Base-by-base conservation (phyloP, 148 eudicot species). In the Rhododendron henanense region DNA sequence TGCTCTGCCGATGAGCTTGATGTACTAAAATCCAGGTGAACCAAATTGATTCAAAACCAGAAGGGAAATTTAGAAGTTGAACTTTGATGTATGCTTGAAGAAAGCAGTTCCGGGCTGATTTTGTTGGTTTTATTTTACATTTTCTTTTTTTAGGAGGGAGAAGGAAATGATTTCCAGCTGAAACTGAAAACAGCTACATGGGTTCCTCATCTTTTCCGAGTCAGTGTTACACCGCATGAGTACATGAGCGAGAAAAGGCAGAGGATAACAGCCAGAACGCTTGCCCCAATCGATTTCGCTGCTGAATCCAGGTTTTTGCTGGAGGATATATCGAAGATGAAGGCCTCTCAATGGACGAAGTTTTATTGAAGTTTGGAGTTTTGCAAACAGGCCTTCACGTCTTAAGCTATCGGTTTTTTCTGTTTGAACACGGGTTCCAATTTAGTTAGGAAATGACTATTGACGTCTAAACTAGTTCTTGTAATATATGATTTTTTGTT, bases 1-100 rank as follows among this genome's bases (percentile, higher is more conserved):
- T 97, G 98, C 90, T 86, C 98, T 81, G 98, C 99, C 35, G 96
- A 95, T 83, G 98, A 95, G 85, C 98, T 97, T 79, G 95, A 95
- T 84, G 88, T 88, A 81, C 63, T 95, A 57, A 95, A 92, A 89
- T 88, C 93, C 35, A 95, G 94, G 98, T 93, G 82, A 85, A 65
- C 73, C 44, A 65, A 84, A 83, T 69, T 48, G 33, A 51, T 51
- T 53, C 48, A 28, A 48, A 73, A 69, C 3, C 19, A 11, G 18
- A 11, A 10, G n/a, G 19, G 41, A 7, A 23, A 45, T 51, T 50
- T 55, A 45, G 18, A 19, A 33, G 37, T 44, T 59, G 50, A 47
- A n/a, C 39, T 2, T 25, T 31, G 33, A n/a, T 44, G 18, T 14
- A n/a, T 7, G 16, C 48, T 51, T 19, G 47, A 85, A 35, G 18